Evolutionary conservation across 345 rosid genomes (phyloP).

Genomic region (Garcia nutans): DNA sequence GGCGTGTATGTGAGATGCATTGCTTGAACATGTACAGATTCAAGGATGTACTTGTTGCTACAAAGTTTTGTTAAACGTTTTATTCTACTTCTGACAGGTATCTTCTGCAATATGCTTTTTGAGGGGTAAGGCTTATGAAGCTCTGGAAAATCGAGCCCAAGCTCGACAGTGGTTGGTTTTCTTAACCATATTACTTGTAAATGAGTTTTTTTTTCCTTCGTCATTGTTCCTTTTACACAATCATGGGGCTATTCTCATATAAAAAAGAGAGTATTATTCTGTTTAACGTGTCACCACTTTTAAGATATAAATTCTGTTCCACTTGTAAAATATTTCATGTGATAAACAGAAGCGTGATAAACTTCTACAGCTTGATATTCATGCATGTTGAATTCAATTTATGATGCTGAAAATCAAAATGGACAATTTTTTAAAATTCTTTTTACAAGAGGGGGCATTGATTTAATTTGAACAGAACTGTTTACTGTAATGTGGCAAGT

Average conservation of each 20-base stretch:
- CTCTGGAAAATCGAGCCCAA: conserved; percentile 82
- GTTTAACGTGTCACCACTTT: neutral
- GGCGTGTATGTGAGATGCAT: neutral
- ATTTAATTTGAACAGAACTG: neutral
- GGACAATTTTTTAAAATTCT: neutral
- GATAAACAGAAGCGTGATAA: neutral
- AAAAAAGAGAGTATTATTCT: neutral
- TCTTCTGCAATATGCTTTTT: conserved; percentile 91
- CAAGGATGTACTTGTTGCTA: neutral
- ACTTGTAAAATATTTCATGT: neutral
- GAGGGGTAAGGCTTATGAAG: conserved; percentile 92
- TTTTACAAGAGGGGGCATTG: neutral
- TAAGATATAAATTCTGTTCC: too few species aligned
- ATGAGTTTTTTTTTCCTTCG: neutral
- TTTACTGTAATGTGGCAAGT: neutral
- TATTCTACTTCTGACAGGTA: conserved; percentile 44
- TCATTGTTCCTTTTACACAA: neutral
- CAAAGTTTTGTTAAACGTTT: neutral
- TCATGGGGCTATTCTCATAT: neutral
- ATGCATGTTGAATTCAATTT: neutral
- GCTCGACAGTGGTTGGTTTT: conserved; percentile 78
- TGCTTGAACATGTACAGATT: neutral
- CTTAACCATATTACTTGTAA: conserved; percentile 8
- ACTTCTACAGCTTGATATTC: too few species aligned
- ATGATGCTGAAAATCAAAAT: neutral